Conservation (phyloP, 2,329 filamentous ascomycete species). For the Ilyonectria robusta region DNA sequence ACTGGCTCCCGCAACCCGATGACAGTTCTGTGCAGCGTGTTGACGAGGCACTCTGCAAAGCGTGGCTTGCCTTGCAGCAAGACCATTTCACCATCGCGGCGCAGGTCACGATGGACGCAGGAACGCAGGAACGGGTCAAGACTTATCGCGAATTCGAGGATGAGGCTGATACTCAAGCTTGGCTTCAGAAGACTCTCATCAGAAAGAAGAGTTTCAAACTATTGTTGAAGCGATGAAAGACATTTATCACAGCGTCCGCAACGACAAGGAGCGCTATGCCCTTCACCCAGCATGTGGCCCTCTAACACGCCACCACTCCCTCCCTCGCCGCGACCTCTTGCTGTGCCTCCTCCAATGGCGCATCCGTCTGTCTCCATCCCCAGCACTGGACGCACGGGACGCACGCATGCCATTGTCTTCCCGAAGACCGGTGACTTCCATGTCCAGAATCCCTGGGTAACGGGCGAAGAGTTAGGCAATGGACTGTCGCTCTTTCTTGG, state of each 20-base stretch:
- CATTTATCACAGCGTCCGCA: conserved; percentile 49
- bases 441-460: conserved; percentile 58
- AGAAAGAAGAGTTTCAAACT: conserved; percentile 39
- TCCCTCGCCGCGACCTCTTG: conserved; percentile 7
- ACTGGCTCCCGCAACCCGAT: too few relatives aligned
- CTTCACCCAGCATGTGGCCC: conserved; percentile 46
- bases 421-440: conserved; percentile 46
- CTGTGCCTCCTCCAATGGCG: conserved; percentile 46
- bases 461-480: conserved; percentile 60
- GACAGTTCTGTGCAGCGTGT: not conserved
- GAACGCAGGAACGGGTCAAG: not conserved
- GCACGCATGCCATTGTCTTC: conserved; percentile 53
- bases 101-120: not conserved
- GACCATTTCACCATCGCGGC: conserved; percentile 9
- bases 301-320: conserved; percentile 32
- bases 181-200: conserved; percentile 4
- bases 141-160: not conserved
- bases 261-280: conserved; percentile 50
- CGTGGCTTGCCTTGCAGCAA: conserved; percentile 1
- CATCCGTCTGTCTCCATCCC: conserved; percentile 51
- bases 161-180: not conserved
- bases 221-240: conserved; percentile 44
- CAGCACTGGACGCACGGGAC: conserved; percentile 53
- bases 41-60: not conserved
- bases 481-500: conserved; percentile 57